Base-by-base conservation (phyloP, 148 eudicot genomes). In the Nyssa sinensis region DNA sequence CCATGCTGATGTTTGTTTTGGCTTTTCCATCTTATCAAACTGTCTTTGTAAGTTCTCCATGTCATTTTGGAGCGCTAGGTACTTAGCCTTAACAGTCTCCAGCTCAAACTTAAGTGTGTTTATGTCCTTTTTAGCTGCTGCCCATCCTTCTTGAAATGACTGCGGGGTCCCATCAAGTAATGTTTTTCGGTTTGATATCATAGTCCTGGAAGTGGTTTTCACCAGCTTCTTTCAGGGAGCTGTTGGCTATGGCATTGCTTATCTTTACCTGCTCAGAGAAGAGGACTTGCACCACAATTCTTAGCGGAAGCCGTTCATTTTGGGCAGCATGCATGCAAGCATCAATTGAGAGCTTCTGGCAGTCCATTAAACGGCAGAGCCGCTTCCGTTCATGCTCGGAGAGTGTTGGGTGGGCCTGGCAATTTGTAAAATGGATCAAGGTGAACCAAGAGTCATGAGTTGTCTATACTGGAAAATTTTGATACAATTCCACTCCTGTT, bases 271-370 rank as follows among this genome's bases (percentile, higher is more conserved):
- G 99, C 55, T 95, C 98, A 1, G 99, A 93, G 88, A 95, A 93
- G 73, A 95, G 96, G 60, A 95, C 96, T 82, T 95, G 99, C 17
- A 95, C 97, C 24, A 91, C 98, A 11, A 93, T 90, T 62, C 99
- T 73, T 23, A 96, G 77, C 5, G 99, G 99, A 9, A 96, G 97
- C 12, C 99, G 80, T 74, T 95, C 99, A 21, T 95, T 95, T 53
- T 95, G 99, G 19, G 99, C 99, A 2, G 98, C 99, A 27, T 96
- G 99, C 94, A 93, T 89, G 67, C 99, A 93, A 0, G 98, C 99
- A 62, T 96, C 99, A 1, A 96, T 82, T 2, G 99, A 96, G 49
- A 96, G 98, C 86, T 93, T 96, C 57, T 93, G 98, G 80, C 98
- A 96, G 79, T 96, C 99, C 98, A 96, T 96, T 28, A 88, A 94